Evolutionary conservation across 305 asterid genomes (phyloP).

Genomic region (Fraxinus latifolia): DNA sequence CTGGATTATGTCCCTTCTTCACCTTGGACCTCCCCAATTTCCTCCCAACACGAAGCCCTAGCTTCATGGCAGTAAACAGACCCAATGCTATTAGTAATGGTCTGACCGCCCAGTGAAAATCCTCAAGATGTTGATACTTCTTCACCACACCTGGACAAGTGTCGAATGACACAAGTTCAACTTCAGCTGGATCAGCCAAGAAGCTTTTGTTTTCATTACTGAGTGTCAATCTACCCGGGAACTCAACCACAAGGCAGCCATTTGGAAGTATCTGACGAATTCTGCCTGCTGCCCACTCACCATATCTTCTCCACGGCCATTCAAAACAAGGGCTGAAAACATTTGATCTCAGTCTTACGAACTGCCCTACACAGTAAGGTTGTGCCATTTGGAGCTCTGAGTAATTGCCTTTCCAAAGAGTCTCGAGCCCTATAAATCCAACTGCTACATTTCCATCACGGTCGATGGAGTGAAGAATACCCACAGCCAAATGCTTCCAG

Average conservation of each 20-base stretch:
- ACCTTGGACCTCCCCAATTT: conserved; percentile 43
- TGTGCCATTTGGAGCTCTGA: conserved; percentile 84
- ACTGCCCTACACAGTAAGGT: conserved; percentile 62
- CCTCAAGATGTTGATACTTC: conserved; percentile 85
- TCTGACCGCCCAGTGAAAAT: conserved; percentile 92
- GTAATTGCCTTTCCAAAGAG: conserved; percentile 66
- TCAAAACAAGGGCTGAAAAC: conserved; percentile 68
- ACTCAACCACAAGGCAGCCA: conserved; percentile 70
- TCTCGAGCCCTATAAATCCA: conserved; percentile 71
- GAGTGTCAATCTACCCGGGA: conserved; percentile 58
- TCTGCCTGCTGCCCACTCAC: conserved; percentile 70
- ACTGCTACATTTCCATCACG: conserved; percentile 66
- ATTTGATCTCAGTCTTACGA: conserved; percentile 59
- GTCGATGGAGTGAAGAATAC: conserved; percentile 62
- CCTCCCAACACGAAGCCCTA: conserved; percentile 63
- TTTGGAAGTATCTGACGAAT: conserved; percentile 65
- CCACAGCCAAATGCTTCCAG: conserved; percentile 70
- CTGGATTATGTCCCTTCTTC: conserved; percentile 29
- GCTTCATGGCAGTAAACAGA: conserved; percentile 67
- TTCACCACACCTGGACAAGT: conserved; percentile 54
- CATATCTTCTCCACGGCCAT: conserved; percentile 67
- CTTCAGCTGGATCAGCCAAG: conserved; percentile 83
- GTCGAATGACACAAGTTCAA: conserved; percentile 62
- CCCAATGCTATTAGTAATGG: conserved; percentile 73
- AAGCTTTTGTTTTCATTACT: conserved; percentile 38